Evolutionary conservation across 345 rosid genomes (phyloP), one percentile per base, ranked within the genome.

Genomic region (Erucastrum elatum): DNA sequence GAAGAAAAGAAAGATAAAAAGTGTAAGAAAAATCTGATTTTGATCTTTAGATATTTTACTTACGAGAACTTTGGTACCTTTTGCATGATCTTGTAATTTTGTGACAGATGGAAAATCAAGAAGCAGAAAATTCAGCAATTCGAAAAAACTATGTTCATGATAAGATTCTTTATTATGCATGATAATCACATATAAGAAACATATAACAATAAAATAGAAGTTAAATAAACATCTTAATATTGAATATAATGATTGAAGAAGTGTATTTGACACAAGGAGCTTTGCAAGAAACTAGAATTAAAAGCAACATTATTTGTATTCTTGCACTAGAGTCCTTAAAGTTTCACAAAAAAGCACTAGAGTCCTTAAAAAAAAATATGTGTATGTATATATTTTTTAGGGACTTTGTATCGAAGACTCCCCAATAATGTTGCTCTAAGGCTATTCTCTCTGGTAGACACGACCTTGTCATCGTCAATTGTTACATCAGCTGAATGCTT

Each of bases 41-140:
- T 72, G 73, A 72, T 72, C 30, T 66, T 78, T 15, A 58, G 77
- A 58, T 72, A 59, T 78, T 72, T 78, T 58, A 78, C 68, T 13
- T 39, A 11, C 11, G 29, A 17, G 30, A 33, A 49, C 25, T 64
- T 71, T 64, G 62, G 21, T 58, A 72, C 37, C 72, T 78, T 78
- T 72, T 72, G 58, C 68, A 44, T 2, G 64, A 59, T 66, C 77
- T 31, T 78, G 64, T 78, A 72, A 34, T 10, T 58, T 60, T 68
- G 59, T 7, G 82, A 78, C 82, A 78, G 3, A 58, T 66, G 82
- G 64, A 72, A 64, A 53, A 37, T 4, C 13, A 64, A 67, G 39
- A 62, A 66, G 6, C 6, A 29, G 66, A 21, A 35, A 55, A 66
- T 21, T 65, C 17, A 65, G 29, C n/a, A 64, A 12, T 41, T 56